Evolutionary conservation across 306 rosid species (phyloP), one percentile per base, ranked within the genome.

Genomic region (Acmispon strigosus): DNA sequence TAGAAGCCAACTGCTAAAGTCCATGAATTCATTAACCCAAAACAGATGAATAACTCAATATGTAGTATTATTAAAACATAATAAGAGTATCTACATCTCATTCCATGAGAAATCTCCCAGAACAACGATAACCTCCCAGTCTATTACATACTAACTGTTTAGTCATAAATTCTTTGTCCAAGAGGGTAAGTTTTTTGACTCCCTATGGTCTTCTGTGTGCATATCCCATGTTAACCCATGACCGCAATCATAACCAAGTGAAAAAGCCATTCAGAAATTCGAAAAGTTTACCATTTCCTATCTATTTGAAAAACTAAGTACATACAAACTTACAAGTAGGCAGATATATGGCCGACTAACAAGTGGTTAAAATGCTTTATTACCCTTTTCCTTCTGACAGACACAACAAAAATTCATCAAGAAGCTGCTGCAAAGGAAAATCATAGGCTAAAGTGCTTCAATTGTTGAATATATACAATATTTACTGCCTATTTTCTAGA

Each of bases 291-390:
- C 6, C 7, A 32, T 32, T 32, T 32, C 37, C 37, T 32, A 32
- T 32, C 37, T 2, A 32, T 32, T 32, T 32, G 37, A 32, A 6
- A 32, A 32, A 6, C 37, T 32, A 0, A 32, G 8, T 5, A 32
- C 37, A 1, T 27, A 36, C 16, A 37, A 45, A 45, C 12, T 59
- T 14, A 2, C 42, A 42, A 62, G 39, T 10, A 10, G 3, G 24
- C 17, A 7, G 49, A 8, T 45, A 58, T 29, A 58, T 18, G 42
- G 14, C 56, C 29, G 39, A 55, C 18, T 24, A 37, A 18, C 22
- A 14, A 17, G 36, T 34, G 69, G 69, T 37, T 49, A 76, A 66
- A 66, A 66, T 20, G 54, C 62, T 66, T 67, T 34, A 10, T 14
- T 68, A 13, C 18, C 13, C 37, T 10, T 27, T 29, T n/a, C 69